Evolutionary conservation across 2,329 filamentous ascomycete species (phyloP), one percentile per base, ranked within the genome.

Genomic region (Cadophora sp.): DNA sequence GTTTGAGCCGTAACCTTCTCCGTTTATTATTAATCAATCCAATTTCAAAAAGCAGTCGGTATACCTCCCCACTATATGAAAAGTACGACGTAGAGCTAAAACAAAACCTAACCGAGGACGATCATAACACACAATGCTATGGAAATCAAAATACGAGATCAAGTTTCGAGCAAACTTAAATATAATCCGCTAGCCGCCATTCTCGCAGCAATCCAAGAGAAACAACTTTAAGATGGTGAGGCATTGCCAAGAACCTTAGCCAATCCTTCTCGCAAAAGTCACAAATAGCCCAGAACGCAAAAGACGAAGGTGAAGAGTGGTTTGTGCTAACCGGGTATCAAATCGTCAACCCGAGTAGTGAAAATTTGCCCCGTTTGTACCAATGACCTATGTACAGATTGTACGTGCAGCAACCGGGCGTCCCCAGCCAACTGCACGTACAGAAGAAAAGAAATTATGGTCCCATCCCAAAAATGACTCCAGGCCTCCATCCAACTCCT

Each of bases 81-180:
- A 30, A 30, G 27, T 30, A 30, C 3, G 6, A 30, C 4, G 27
- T 6, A 30, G 6, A 30, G 6, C 27, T 30, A 30, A 30, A 30
- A 30, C 27, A 30, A 30, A 30, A 30, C 27, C 6, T 51, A 51
- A 30, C 14, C 48, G 48, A 33, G 22, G 48, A 30, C 18, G 48
- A 51, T 51, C 48, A 51, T 51, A 51, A 51, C 7, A 33, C 4
- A 51, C 27, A 13, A 51, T 51, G 24, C 48, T 51, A 51, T 51
- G n/a, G 14, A 33, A n/a, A 30, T 20, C 11, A 39, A 13, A 30
- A 11, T 33, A 51, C 16, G 48, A 51, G 24, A 30, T 20, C 48
- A 30, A 1, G 48, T 51, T 51, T 51, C 24, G 16, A 6, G 5
- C 3, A 4, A 51, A 51, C 48, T 30, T n/a, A 30, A 16, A 51